Base-by-base conservation (phyloP, 805 yeast genomes). In the Metschnikowia matae region DNA sequence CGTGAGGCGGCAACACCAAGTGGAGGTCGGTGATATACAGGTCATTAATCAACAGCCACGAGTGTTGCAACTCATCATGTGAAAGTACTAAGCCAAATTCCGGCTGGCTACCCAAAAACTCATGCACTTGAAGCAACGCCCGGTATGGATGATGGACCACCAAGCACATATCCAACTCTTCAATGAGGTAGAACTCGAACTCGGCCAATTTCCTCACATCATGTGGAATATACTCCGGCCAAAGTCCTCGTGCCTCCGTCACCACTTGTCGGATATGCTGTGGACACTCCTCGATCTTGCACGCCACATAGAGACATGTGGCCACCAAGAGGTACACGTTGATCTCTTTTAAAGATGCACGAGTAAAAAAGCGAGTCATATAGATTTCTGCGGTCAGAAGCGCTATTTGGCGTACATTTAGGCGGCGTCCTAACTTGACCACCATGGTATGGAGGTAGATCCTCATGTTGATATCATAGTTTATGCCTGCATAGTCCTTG, bases 171-270 rank as follows among this genome's bases (percentile, higher is more conserved):
- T 86, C 82, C 69, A 94, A 74, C 65, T 91, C 98, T 60, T 90
- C 97, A 17, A 94, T 84, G 40, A 94, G 66, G 63, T 92, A 94
- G 64, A 94, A 94, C 68, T 94, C 99, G 68, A 95, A 88, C 64
- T 94, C 98, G 0, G 98, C 97, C 14, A 94, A 74, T 61, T 88
- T 89, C 29, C 96, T 85, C 15, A 90, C 81, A 64, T 92, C 98
- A 51, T 87, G 89, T 0, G 97, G 96, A 35, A 92, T 85, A 60
- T 84, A 89, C 61, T 91, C 97, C 0, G 98, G 97, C 98, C 98
- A 92, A 37, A 89, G 69, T 36, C 85, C 85, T 48, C 96, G 71
- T 1, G 97, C 94, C 63, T 92, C 98, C 17, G 83, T 77, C 20
- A 89, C 80, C 8, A 94, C 77, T 0, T 91, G 81, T 49, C 97